Evolutionary conservation across 164 flowering plant species (phyloP), one percentile per base, ranked within the genome.

Genomic region (Cinnamomum chago): DNA sequence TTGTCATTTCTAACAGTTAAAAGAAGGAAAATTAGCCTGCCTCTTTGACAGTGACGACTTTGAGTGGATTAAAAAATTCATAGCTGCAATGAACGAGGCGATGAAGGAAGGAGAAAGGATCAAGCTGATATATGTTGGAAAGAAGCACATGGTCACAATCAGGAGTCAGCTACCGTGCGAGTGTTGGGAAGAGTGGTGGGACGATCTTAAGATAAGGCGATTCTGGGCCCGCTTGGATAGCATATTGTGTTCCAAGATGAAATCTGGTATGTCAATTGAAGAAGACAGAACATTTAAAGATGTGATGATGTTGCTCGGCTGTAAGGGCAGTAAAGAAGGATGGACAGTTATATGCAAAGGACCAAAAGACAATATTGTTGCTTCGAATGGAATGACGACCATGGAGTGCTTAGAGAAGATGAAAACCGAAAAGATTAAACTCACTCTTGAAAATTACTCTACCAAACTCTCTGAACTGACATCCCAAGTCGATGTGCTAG

Each of bases 281-380:
- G 71, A 76, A 35, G 88, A 88, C 73, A 64, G 24, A 3, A 79
- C 84, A 7, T 81, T 85, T 87, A 87, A 82, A 70, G 89, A 85
- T 73, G 79, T 89, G 50, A 78, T 82, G 82, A 79, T 82, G 5
- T 76, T 89, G 81, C 83, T 89, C n/a, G 83, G 83, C 80, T 88
- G 70, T 68, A 87, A 84, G 65, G 81, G 82, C 3, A 83, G 86
- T 65, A 82, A 82, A 1, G 72, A 81, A 22, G 90, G 90, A 1
- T 90, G 93, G 96, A 92, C 91, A 1, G 80, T 88, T 27, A 81
- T 90, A 62, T 51, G 85, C 70, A 50, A 50, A 5, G 96, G 92
- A 5, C 58, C 87, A 1, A 68, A 33, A 0, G 84, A 84, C 62
- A 25, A 25, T 1, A 80, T 88, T 82, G 80, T 85, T 1, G 82